These are phyloP conservation scores for Amphirosellinia nigrospora DNA, from an alignment of 495 filamentous ascomycete species.

Conservation along the genomic window DNA sequence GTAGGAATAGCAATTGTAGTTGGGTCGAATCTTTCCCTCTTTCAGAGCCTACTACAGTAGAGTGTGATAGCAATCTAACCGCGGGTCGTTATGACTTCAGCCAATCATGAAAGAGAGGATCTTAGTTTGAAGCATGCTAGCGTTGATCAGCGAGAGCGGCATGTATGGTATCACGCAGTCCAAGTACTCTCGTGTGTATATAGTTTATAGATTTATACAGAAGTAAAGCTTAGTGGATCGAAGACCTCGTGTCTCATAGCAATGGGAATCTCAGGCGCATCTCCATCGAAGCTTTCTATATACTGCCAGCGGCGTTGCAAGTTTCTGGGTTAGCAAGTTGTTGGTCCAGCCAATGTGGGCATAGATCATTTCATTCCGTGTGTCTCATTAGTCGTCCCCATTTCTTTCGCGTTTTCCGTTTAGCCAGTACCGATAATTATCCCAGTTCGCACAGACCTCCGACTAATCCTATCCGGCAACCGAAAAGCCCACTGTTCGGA, in stretches of 20 bases:
- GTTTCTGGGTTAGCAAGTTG: slow-evolving; percentile 5
- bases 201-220: slow-evolving; percentile 17
- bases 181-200: neutral
- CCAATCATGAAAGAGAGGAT: neutral
- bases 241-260: slow-evolving; percentile 11
- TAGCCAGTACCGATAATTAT: slow-evolving; percentile 15
- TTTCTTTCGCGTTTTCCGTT: slow-evolving; percentile 20
- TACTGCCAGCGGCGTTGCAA: slow-evolving; percentile 5
- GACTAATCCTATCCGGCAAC: slow-evolving; percentile 11
- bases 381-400: slow-evolving; percentile 24
- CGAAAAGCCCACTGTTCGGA: neutral
- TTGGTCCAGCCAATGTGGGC: slow-evolving; percentile 5
- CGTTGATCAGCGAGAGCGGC: neutral
- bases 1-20: neutral
- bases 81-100: neutral
- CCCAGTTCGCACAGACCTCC: slow-evolving; percentile 7
- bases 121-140: neutral
- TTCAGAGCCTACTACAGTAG: neutral
- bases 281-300: slow-evolving; percentile 17
- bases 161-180: neutral
- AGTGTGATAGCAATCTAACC: neutral
- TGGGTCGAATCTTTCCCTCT: neutral
- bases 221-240: slow-evolving; percentile 7
- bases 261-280: slow-evolving; percentile 1
- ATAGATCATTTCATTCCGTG: slow-evolving; percentile 17